A percentile compares a stretch with the other conserved stretches of the same genome.
phyloP scores from a whole-genome alignment of 78 protist species.

The Dictyostelium discoideum region dicty_2.7 NC_007089.4:4771001-4771500 shows the following conservation, averaged over 20 bases:
- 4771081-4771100: neutral
- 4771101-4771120: constrained; percentile 34
- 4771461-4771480: neutral
- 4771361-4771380: constrained; percentile 57
- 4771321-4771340: constrained; percentile 33
- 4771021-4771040: constrained; percentile 66
- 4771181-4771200: constrained; percentile 47
- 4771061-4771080: constrained; percentile 70
- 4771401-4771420: constrained; percentile 52
- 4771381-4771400: constrained; percentile 51
- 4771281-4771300: constrained; percentile 30
- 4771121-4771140: constrained; percentile 77
- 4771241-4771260: constrained; percentile 28
- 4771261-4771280: constrained; percentile 32
- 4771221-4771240: constrained; percentile 40
- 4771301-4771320: constrained; percentile 41
- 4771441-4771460: neutral
- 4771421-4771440: neutral
- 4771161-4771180: constrained; percentile 62
- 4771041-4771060: constrained; percentile 52
- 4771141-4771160: constrained; percentile 75
- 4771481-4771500: constrained; percentile 57
- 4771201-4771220: constrained; percentile 77
- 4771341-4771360: constrained; percentile 52
- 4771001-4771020: constrained; percentile 48